Evolutionary conservation across 768 basidiomycete genomes (phyloP).

Genomic region (Rhizopogon roseolus): DNA sequence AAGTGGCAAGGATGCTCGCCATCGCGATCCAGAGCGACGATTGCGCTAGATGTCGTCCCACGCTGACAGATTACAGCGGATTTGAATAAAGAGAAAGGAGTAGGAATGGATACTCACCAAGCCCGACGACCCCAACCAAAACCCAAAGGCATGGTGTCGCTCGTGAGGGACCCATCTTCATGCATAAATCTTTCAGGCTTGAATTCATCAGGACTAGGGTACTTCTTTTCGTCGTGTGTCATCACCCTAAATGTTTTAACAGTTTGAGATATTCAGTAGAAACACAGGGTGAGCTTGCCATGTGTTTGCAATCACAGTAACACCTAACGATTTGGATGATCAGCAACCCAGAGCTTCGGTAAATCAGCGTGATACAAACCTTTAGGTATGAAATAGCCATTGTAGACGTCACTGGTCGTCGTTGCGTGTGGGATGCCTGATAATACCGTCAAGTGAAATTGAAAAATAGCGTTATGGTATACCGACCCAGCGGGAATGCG

Average conservation of each 20-base stretch:
- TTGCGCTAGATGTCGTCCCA: not conserved
- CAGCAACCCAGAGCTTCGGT: too few relatives aligned
- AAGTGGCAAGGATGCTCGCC: slow-evolving; percentile 12
- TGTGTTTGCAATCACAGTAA: not conserved
- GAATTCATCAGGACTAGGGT: slow-evolving; percentile 20
- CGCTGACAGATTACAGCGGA: too few relatives aligned
- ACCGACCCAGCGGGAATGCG: not conserved
- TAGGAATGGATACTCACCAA: not conserved
- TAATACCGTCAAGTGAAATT: not conserved
- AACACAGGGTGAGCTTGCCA: not conserved
- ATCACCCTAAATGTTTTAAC: slow-evolving; percentile 10
- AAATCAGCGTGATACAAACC: slow-evolving; percentile 16
- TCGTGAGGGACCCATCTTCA: slow-evolving; percentile 3
- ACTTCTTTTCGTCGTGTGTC: slow-evolving; percentile 5
- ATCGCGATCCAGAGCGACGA: not conserved
- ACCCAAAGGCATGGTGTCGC: not conserved
- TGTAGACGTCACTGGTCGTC: slow-evolving; percentile 32
- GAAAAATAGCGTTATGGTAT: not conserved
- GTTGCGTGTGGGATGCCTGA: slow-evolving; percentile 16
- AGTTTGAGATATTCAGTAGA: not conserved
- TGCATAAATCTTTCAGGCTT: slow-evolving; percentile 27
- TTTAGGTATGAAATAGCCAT: slow-evolving; percentile 44
- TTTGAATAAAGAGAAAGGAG: too few relatives aligned
- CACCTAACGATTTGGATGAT: not conserved
- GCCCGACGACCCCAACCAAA: not conserved